Conservation (phyloP, 805 yeast species). For the Saturnispora galanensis region DNA sequence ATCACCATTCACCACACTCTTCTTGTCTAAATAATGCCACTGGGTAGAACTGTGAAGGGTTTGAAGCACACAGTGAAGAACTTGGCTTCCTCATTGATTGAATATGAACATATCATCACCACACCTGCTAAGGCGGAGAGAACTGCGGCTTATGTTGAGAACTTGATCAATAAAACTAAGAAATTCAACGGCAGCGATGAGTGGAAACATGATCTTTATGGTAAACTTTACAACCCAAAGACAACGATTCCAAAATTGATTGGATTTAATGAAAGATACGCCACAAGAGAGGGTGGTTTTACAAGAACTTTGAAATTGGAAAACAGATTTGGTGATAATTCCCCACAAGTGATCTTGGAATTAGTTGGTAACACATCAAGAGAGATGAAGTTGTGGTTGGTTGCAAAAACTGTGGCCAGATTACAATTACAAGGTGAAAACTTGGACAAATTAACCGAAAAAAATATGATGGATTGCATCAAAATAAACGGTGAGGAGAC, state of each 20-base stretch:
- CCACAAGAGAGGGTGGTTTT: slow-evolving; percentile 63
- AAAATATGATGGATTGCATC: slow-evolving; percentile 45
- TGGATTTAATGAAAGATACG: slow-evolving; percentile 56
- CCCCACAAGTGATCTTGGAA: slow-evolving; percentile 83
- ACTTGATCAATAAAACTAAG: slow-evolving; percentile 52
- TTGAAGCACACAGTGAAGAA: slow-evolving; percentile 51
- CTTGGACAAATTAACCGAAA: slow-evolving; percentile 41
- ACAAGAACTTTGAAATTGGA: slow-evolving; percentile 79
- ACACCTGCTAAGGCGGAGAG: slow-evolving; percentile 70
- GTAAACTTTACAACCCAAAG: slow-evolving; percentile 39
- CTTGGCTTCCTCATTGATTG: slow-evolving; percentile 54
- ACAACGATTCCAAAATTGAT: slow-evolving; percentile 51
- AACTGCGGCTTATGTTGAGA: slow-evolving; percentile 54
- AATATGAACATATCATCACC: slow-evolving; percentile 62
- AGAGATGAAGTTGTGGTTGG: slow-evolving; percentile 66
- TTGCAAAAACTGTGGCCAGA: slow-evolving; percentile 81
- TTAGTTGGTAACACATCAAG: slow-evolving; percentile 51
- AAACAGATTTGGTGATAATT: slow-evolving; percentile 80
- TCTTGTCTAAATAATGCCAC: slow-evolving; percentile 16
- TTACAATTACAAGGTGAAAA: slow-evolving; percentile 52
- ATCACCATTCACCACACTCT: not conserved
- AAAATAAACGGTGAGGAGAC: slow-evolving; percentile 38
- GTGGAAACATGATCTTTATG: slow-evolving; percentile 23
- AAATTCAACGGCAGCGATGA: slow-evolving; percentile 17
- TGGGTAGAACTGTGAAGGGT: slow-evolving; percentile 40